Evolutionary conservation across 176 grass and related monocot genomes (phyloP), one percentile per base, ranked within the genome.

Genomic region (Coix lacrymajobi): DNA sequence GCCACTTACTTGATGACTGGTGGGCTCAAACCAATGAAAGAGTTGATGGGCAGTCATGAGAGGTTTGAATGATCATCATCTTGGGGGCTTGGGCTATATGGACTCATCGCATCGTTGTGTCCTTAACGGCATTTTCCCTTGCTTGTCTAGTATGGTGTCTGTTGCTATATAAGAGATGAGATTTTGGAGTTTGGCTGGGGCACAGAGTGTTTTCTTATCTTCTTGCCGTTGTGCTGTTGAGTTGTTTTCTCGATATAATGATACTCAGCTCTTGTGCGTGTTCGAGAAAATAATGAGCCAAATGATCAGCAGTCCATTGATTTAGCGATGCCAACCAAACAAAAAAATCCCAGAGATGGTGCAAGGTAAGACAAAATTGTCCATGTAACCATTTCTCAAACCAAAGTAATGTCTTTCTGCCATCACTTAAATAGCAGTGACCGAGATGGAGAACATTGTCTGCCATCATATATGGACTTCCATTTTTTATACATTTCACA

Each of bases 401-500:
- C 54, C n/a, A 58, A 58, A 58, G n/a, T 58, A 11, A 58, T 56
- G 7, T n/a, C 51, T 56, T 22, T 20, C 51, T 56, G 51, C 7
- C 51, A 24, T 57, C 8, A 57, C 52, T 22, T 57, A 57, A 57
- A 57, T 57, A 57, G 52, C 22, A 57, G 52, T 57, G 52, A 24
- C 52, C 8, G 3, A 25, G n/a, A 60, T 60, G 56, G n/a, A 60
- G 24, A 60, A 26, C 56, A 26, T n/a, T 57, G 54, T 25, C 54
- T 57, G 54, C 22, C 22, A 57, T 74, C 37, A 14, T 13, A 32
- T 46, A 16, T 19, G 25, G 79, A 79, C 45, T 79, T 79, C 22
- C 60, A 67, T 73, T 60, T 64, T 29, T 15, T n/a, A 61, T 60
- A 72, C 71, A 58, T 37, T 66, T 78, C 16, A 79, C 48, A 38